Evolutionary conservation across 768 basidiomycete species (phyloP), one percentile per base, ranked within the genome.

Genomic region (Cystofilobasidium macerans): DNA sequence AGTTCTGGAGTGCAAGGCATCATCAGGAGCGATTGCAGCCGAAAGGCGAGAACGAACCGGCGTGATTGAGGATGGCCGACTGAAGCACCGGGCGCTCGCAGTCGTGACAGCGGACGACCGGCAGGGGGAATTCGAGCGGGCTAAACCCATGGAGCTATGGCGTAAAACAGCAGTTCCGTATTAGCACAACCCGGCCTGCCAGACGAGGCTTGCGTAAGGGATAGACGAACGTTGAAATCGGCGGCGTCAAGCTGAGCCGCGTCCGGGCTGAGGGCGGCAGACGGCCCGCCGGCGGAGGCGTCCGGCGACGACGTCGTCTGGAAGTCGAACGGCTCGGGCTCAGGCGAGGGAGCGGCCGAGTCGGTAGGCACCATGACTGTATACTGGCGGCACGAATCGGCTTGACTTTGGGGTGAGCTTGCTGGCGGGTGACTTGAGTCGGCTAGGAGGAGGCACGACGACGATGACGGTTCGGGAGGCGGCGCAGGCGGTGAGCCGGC

Each of bases 21-120:
- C 38, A 40, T 40, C 38, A 8, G 38, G 26, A 43, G 28, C 9
- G 36, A 30, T n/a, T n/a, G n/a, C n/a, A n/a, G n/a, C n/a, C n/a
- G n/a, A n/a, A n/a, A n/a, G n/a, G n/a, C n/a, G 14, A 13, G 16
- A 7, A 77, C 80, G 70, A 71, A 93, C 92, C 82, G 68, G 82
- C 77, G 75, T 97, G 93, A 40, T 91, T 87, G 12, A 77, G 77
- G 61, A 87, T 79, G 32, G 84, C 86, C 71, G 85, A 89, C 65
- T 85, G 82, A 33, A 94, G 79, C 12, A 92, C 78, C 0, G 88
- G 86, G 75, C 91, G 93, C 48, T 78, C 79, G 75, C 93, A 97
- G 45, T 90, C 85, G 54, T 78, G 81, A 77, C 93, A 97, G 62
- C 81, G 84, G 64, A 87, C 83, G 42, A 84, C 75, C 18, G 65